Percentiles rank a stretch among this genome's conserved stretches.
Conservation (phyloP, 192 early-diverging fungal species). For the Backusella tuberculispora region DNA sequence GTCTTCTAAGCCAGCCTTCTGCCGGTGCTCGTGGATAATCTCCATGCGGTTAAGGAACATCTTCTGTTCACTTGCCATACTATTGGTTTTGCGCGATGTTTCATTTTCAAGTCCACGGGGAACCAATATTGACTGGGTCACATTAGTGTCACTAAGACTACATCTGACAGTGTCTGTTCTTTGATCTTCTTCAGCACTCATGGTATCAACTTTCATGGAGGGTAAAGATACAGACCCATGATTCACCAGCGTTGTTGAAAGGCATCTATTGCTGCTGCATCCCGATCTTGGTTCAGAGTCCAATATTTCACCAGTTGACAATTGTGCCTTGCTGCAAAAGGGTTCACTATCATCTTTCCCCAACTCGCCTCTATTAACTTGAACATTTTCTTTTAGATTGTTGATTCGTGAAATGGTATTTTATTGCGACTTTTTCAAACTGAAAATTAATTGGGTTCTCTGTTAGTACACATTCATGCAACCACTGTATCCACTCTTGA, state of each 20-base stretch:
- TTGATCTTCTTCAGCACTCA: not conserved
- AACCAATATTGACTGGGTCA: not conserved
- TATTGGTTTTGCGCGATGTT: not conserved
- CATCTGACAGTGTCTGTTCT: not conserved
- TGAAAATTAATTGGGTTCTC: too few relatives aligned
- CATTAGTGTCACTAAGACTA: not conserved
- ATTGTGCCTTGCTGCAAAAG: constrained; percentile 7
- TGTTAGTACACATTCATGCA: too few relatives aligned
- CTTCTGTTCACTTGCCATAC: not conserved
- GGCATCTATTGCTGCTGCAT: not conserved
- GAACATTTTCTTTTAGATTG: too few relatives aligned
- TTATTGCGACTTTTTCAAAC: too few relatives aligned
- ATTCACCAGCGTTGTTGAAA: constrained; percentile 12
- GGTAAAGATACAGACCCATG: constrained; percentile 8
- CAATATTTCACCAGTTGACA: not conserved
- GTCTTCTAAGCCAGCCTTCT: not conserved
- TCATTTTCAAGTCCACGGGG: not conserved
- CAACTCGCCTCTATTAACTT: too few relatives aligned
- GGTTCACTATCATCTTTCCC: not conserved
- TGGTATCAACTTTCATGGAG: constrained; percentile 8
- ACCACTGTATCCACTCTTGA: too few relatives aligned
- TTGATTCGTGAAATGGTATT: too few relatives aligned
- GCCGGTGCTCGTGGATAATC: not conserved
- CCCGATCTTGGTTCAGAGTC: not conserved
- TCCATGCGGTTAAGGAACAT: not conserved